These are phyloP conservation scores for Yamadazyma sp. DNA, from an alignment of 805 yeast species.

Conservation along the genomic window DNA sequence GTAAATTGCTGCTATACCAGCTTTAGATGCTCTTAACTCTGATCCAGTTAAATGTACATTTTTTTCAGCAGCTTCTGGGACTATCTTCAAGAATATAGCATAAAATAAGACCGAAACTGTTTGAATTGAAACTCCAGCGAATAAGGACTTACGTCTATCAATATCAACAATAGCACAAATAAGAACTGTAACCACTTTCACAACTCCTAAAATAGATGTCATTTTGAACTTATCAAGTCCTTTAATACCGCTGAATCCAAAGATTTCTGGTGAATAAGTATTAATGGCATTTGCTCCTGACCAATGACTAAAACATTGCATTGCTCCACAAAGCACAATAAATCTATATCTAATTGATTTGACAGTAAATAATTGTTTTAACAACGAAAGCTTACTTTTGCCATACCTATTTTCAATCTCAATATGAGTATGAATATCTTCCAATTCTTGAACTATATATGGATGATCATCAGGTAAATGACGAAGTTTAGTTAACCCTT, in stretches of 20 bases:
- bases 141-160: constrained; percentile 50
- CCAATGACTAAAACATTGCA: constrained; percentile 56
- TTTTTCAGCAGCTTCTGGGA: constrained; percentile 40
- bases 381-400: constrained; percentile 20
- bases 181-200: constrained; percentile 48
- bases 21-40: constrained; percentile 37
- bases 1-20: constrained; percentile 49
- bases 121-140: constrained; percentile 48
- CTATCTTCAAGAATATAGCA: constrained; percentile 44
- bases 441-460: constrained; percentile 46
- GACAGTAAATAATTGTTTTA: constrained; percentile 12
- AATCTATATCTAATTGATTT: constrained; percentile 45
- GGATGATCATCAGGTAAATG: constrained; percentile 47
- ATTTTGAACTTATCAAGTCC: constrained; percentile 41
- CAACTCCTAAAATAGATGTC: constrained; percentile 53
- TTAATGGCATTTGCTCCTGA: constrained; percentile 56
- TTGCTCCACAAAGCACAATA: constrained; percentile 37
- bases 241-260: constrained; percentile 44
- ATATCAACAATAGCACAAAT: constrained; percentile 51
- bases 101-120: constrained; percentile 40
- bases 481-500: constrained; percentile 41
- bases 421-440: constrained; percentile 49
- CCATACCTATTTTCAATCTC: constrained; percentile 29
- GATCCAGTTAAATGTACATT: constrained; percentile 24
- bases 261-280: constrained; percentile 53